phyloP scores from a whole-genome alignment of 176 grass and related monocot species.

The Aegilops tauschii region DNA sequence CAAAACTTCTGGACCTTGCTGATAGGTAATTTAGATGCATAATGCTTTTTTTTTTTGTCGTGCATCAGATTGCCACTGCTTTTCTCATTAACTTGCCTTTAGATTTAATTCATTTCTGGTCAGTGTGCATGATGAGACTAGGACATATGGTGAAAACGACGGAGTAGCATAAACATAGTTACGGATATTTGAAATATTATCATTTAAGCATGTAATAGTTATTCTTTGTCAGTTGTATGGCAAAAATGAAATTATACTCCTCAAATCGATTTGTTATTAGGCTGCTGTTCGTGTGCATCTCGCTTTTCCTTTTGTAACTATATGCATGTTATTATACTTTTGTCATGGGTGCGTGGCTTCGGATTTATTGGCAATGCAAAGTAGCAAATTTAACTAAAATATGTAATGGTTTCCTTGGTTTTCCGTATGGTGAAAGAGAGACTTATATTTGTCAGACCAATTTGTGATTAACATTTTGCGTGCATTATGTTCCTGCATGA shows the following conservation, averaged over 20 bases:
- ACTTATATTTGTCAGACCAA: neutral
- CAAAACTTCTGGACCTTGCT: conserved; percentile 69
- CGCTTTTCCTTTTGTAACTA: neutral
- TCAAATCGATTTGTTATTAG: neutral
- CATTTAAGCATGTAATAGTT: neutral
- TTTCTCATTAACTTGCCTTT: neutral
- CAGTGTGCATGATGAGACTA: neutral
- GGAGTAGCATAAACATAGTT: neutral
- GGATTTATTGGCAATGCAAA: no score
- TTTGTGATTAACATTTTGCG: neutral
- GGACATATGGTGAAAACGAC: neutral
- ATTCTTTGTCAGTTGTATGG: neutral
- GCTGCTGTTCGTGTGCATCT: neutral
- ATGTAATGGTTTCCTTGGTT: no score
- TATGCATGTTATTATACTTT: neutral
- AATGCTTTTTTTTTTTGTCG: neutral
- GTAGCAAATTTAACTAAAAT: neutral
- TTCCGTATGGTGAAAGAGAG: neutral
- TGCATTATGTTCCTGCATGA: neutral
- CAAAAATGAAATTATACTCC: neutral
- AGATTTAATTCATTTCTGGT: neutral
- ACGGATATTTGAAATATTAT: neutral
- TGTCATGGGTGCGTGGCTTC: no score
- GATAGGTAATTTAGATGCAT: conserved; percentile 61
- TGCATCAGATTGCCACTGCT: neutral